Evolutionary conservation across 176 grass and related monocot genomes (phyloP).

Genomic region (Poa annua): DNA sequence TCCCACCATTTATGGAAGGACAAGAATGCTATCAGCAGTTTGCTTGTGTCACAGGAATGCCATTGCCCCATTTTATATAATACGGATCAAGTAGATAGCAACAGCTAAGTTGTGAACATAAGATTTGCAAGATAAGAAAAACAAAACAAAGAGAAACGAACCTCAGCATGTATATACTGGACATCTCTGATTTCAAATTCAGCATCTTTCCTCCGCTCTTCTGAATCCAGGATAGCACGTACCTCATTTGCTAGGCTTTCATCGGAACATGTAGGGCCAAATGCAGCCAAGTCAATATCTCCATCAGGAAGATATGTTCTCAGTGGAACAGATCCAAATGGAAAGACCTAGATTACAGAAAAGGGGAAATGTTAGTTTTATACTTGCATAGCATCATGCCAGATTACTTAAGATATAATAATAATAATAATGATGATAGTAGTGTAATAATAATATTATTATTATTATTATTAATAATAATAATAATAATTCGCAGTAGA

Average conservation of each 20-base stretch:
- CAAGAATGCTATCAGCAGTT: conserved; percentile 20
- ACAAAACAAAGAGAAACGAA: conserved; percentile 47
- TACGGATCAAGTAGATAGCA: conserved; percentile 12
- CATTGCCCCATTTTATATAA: neutral
- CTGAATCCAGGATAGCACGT: conserved; percentile 56
- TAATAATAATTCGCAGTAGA: neutral
- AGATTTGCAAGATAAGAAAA: conserved; percentile 24
- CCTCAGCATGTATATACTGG: conserved; percentile 88
- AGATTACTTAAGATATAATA: neutral
- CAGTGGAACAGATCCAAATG: conserved; percentile 84
- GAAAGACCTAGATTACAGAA: conserved; percentile 57
- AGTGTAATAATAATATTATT: too few relatives aligned
- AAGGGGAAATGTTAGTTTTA: conserved; percentile 21
- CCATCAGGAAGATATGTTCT: conserved; percentile 98
- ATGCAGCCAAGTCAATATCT: conserved; percentile 80
- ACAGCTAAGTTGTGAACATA: conserved; percentile 1
- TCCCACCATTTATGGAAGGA: neutral
- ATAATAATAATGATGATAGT: neutral
- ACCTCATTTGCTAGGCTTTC: conserved; percentile 70
- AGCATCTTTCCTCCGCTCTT: conserved; percentile 60
- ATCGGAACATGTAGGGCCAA: conserved; percentile 55
- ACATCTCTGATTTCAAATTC: conserved; percentile 92
- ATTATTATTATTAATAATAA: too few relatives aligned
- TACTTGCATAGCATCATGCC: neutral
- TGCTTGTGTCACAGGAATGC: neutral